phyloP scores from a whole-genome alignment of 306 rosid genomes.

The Delonix regia region DNA sequence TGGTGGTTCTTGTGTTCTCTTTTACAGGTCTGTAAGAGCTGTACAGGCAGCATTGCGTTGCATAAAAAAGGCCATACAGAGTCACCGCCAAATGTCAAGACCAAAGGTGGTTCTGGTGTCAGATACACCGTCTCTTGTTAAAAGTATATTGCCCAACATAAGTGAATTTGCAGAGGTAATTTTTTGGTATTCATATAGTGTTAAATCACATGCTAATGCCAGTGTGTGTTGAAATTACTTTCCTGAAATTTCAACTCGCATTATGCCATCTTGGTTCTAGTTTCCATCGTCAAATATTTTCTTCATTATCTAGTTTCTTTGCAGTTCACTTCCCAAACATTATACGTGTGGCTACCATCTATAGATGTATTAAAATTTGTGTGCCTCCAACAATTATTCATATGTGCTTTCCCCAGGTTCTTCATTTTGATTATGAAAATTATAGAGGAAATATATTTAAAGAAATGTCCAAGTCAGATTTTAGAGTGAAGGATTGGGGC shows the following conservation, averaged over 20 bases:
- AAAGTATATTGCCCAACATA: slow-evolving; percentile 57
- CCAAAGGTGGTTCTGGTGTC: slow-evolving; percentile 88
- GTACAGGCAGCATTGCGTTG: slow-evolving; percentile 79
- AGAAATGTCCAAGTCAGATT: slow-evolving; percentile 56
- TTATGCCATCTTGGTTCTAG: background rate
- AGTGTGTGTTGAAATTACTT: background rate
- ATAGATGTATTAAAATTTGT: background rate
- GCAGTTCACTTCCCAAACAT: slow-evolving; percentile 16
- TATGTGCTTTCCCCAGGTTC: slow-evolving; percentile 55
- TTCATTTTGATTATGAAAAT: slow-evolving; percentile 82
- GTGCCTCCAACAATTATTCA: slow-evolving; percentile 15
- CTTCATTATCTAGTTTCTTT: too few species aligned
- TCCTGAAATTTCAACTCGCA: slow-evolving; percentile 2
- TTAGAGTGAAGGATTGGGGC: slow-evolving; percentile 96
- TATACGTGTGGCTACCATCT: background rate
- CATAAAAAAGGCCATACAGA: slow-evolving; percentile 55
- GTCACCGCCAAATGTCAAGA: slow-evolving; percentile 46
- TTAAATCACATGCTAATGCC: slow-evolving; percentile 10
- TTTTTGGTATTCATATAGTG: slow-evolving; percentile 24
- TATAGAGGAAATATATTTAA: slow-evolving; percentile 70
- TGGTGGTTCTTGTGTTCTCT: slow-evolving; percentile 33
- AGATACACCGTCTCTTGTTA: slow-evolving; percentile 80
- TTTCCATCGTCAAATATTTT: background rate
- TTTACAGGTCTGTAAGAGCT: slow-evolving; percentile 78
- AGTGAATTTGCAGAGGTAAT: slow-evolving; percentile 86